Conservation (phyloP, 768 basidiomycete genomes). For the Roridomyces roridus region DNA sequence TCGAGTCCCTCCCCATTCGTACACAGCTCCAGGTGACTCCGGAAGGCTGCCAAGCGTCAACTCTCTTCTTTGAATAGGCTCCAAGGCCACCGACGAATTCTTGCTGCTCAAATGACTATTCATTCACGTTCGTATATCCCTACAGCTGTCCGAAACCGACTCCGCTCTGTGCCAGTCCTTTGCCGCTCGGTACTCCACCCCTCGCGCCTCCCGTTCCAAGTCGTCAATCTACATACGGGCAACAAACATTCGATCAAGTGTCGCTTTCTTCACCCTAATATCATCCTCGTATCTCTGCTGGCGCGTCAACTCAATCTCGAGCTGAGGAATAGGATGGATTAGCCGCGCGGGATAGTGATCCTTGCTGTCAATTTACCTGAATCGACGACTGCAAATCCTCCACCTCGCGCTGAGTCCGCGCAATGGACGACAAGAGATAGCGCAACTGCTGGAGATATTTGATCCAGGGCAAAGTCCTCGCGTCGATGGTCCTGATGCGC, state of each 20-base stretch:
- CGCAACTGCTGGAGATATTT: neutral
- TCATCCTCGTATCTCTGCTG: neutral
- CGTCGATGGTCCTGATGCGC: neutral
- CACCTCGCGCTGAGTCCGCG: slow-evolving; percentile 2
- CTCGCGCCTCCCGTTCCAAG: no score
- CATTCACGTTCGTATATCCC: no score
- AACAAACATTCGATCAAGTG: neutral
- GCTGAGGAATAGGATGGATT: neutral
- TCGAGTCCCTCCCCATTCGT: no score
- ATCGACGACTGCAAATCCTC: slow-evolving; percentile 1
- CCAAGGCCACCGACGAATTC: no score
- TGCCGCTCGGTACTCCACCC: no score
- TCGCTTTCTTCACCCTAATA: neutral
- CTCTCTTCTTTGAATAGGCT: no score
- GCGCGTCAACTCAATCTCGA: slow-evolving; percentile 7
- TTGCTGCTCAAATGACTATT: no score
- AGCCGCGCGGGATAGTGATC: neutral
- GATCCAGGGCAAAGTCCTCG: neutral
- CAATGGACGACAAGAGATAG: neutral
- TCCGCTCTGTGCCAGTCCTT: no score
- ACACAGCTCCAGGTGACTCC: no score
- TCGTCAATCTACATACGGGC: neutral
- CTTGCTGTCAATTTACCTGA: neutral
- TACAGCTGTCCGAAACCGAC: no score
- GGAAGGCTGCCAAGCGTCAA: no score